Evolutionary conservation across 164 flowering plant genomes (phyloP).

Genomic region (Macadamia tetraphylla): DNA sequence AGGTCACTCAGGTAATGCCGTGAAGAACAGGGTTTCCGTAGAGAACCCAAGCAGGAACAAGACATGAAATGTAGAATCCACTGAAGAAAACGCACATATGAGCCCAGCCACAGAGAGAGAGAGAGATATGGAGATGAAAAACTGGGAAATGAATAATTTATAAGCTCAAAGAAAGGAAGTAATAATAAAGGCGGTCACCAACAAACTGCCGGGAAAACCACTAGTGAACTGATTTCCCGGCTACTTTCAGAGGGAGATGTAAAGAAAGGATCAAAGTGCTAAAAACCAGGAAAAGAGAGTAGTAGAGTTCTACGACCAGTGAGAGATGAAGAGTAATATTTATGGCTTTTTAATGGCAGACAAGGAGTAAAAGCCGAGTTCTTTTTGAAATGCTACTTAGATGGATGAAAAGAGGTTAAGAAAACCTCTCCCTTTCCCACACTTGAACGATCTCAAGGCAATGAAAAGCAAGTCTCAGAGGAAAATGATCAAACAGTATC

Average conservation of each 20-base stretch:
- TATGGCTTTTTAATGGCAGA: conserved; percentile 27
- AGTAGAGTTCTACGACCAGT: background rate
- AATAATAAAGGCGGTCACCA: background rate
- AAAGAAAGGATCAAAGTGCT: background rate
- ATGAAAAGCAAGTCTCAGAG: conserved; percentile 1
- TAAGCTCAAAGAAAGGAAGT: background rate
- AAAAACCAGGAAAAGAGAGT: background rate
- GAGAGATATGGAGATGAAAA: background rate
- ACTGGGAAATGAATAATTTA: background rate
- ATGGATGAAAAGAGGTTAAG: background rate
- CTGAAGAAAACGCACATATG: background rate
- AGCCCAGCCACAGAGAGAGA: background rate
- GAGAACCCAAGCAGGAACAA: background rate
- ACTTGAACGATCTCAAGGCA: conserved; percentile 1
- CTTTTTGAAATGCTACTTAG: conserved; percentile 19
- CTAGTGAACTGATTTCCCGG: background rate
- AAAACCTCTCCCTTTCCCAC: background rate
- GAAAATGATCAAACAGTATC: background rate
- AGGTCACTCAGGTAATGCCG: background rate
- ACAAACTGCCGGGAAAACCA: background rate
- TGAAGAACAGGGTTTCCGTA: background rate
- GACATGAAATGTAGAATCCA: background rate
- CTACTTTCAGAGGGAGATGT: background rate
- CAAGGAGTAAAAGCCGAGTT: conserved; percentile 31
- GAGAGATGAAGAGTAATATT: conserved; percentile 5